Conservation (phyloP, 2,329 filamentous ascomycete genomes). For the Clonostachys rhizophaga region DNA sequence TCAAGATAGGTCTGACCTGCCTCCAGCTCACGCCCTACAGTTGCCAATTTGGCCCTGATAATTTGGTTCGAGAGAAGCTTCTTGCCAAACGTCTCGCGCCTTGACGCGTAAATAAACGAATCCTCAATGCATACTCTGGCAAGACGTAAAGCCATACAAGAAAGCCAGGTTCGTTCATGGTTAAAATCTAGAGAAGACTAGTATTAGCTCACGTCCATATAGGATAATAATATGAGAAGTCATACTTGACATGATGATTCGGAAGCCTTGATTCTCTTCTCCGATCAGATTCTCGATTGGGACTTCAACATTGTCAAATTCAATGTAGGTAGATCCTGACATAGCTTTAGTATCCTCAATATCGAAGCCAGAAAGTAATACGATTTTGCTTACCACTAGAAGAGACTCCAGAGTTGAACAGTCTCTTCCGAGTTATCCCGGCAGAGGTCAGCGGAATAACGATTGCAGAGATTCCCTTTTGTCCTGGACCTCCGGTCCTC, state of each 20-base stretch:
- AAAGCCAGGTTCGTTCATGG: conserved; percentile 55
- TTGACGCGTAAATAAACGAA: conserved; percentile 44
- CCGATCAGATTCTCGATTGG: conserved; percentile 74
- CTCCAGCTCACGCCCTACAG: conserved; percentile 54
- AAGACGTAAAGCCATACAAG: conserved; percentile 50
- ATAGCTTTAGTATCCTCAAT: conserved; percentile 33
- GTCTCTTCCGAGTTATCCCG: conserved; percentile 45
- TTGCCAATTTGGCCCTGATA: conserved; percentile 57
- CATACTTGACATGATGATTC: conserved; percentile 59
- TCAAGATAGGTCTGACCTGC: conserved; percentile 58
- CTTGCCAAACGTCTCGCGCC: conserved; percentile 52
- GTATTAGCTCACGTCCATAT: too few species aligned
- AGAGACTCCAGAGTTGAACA: conserved; percentile 61
- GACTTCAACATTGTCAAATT: conserved; percentile 84
- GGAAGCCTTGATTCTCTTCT: conserved; percentile 80
- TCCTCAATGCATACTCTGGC: conserved; percentile 50
- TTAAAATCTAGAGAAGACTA: conserved; percentile 32
- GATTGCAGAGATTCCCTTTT: conserved; percentile 48
- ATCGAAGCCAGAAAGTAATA: too few species aligned
- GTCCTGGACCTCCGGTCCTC: conserved; percentile 49
- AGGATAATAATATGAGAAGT: background rate
- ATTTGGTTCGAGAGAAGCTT: conserved; percentile 53
- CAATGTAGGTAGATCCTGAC: conserved; percentile 74
- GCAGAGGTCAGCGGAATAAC: conserved; percentile 45
- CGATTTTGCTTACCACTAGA: conserved; percentile 42